Conservation (phyloP, 1,284 basidiomycete species). For the Cutaneotrichosporon sp. region DNA sequence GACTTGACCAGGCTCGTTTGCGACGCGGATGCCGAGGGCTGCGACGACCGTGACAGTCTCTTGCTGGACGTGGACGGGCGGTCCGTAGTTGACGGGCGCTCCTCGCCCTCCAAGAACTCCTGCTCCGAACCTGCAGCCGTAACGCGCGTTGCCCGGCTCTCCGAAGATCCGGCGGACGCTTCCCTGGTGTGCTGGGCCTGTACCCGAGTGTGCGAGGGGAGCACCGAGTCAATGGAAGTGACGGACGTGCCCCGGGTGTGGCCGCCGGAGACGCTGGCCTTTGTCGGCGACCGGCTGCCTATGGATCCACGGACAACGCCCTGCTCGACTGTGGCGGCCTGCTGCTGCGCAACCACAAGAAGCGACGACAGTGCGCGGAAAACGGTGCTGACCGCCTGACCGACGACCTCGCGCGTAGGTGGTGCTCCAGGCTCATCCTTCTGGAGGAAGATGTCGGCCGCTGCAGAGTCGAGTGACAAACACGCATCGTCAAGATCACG, state of each 20-base stretch:
- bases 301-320: constrained; percentile 28
- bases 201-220: not conserved
- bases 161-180: constrained; percentile 7
- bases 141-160: constrained; percentile 6
- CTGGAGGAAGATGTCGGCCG: constrained; percentile 16
- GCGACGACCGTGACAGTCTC: constrained; percentile 7
- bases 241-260: constrained; percentile 1
- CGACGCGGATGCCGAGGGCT: constrained; percentile 22
- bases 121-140: constrained; percentile 34
- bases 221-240: constrained; percentile 8
- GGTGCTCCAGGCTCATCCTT: constrained; percentile 5
- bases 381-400: constrained; percentile 17
- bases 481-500: constrained; percentile 32
- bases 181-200: constrained; percentile 8
- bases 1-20: constrained; percentile 23
- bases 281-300: constrained; percentile 23
- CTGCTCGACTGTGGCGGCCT: constrained; percentile 27
- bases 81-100: constrained; percentile 13
- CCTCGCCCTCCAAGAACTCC: constrained; percentile 37
- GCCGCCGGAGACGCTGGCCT: not conserved
- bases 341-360: constrained; percentile 31
- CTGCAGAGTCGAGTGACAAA: constrained; percentile 15
- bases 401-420: constrained; percentile 6
- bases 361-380: constrained; percentile 28
- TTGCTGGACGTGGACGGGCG: not conserved